These are phyloP conservation scores for Penicillium thymicola DNA, from an alignment of 2,329 filamentous ascomycete genomes.

Conservation along the genomic window DNA sequence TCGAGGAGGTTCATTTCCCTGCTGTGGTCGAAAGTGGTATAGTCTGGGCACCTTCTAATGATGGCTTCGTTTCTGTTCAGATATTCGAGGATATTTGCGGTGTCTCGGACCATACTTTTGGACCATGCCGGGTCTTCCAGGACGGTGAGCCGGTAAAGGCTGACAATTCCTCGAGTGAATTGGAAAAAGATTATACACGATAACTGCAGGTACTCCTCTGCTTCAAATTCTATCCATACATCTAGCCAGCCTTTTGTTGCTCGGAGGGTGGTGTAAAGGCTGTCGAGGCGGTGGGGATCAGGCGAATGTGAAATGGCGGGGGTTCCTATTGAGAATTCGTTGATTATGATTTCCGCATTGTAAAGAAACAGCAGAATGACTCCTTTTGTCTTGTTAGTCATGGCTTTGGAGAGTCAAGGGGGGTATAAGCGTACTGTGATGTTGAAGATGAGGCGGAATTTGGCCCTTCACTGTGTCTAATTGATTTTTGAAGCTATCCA, in stretches of 20 bases:
- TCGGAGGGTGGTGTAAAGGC: conserved; percentile 20
- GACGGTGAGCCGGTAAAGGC: conserved; percentile 22
- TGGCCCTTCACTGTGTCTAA: conserved; percentile 18
- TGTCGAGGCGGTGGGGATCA: conserved; percentile 22
- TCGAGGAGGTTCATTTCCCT: conserved; percentile 17
- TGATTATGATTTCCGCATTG: conserved; percentile 22
- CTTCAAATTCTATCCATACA: conserved; percentile 13
- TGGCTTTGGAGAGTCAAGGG: neutral
- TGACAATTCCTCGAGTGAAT: conserved; percentile 20
- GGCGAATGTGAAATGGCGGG: conserved; percentile 17
- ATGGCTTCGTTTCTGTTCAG: conserved; percentile 17
- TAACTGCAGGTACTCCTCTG: conserved; percentile 13
- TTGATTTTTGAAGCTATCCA: conserved; percentile 20
- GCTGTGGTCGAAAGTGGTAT: neutral
- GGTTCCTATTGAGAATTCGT: conserved; percentile 18
- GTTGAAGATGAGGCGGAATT: conserved; percentile 18
- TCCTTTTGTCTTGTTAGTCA: conserved; percentile 10
- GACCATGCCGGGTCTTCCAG: conserved; percentile 30
- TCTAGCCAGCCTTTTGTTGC: conserved; percentile 25
- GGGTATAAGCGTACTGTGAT: conserved; percentile 18
- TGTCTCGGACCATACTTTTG: conserved; percentile 22
- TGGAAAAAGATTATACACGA: conserved; percentile 25
- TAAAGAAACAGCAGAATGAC: conserved; percentile 12
- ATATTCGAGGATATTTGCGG: conserved; percentile 23
- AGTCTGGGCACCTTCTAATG: conserved; percentile 12